phyloP scores from a whole-genome alignment of 805 yeast genomes.

The Jamesozyma rosinii region DNA sequence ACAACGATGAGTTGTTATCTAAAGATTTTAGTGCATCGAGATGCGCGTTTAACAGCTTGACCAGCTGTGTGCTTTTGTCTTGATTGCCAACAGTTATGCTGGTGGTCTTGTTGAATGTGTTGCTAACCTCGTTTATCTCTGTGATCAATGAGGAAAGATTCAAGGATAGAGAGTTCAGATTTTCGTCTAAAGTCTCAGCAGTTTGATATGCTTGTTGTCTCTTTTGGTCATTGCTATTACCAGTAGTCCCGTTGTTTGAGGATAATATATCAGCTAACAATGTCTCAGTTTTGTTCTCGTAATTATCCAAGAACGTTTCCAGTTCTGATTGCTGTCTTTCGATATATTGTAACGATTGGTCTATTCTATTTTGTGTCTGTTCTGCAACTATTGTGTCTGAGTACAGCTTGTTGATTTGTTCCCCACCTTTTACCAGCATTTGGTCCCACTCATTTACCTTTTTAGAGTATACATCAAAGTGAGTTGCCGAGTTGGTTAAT shows the following conservation, averaged over 20 bases:
- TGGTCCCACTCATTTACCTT: constrained; percentile 82
- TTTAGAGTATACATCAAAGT: constrained; percentile 65
- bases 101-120: constrained; percentile 60
- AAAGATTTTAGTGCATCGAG: constrained; percentile 83
- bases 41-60: constrained; percentile 77
- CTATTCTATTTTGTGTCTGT: constrained; percentile 73
- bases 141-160: constrained; percentile 66
- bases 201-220: constrained; percentile 82
- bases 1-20: constrained; percentile 58
- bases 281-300: constrained; percentile 44
- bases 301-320: constrained; percentile 69
- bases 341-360: constrained; percentile 76
- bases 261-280: constrained; percentile 32
- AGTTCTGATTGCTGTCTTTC: constrained; percentile 89
- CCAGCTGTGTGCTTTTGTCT: constrained; percentile 49
- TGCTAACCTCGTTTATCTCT: constrained; percentile 78
- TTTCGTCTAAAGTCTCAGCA: constrained; percentile 78
- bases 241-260: constrained; percentile 17
- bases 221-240: constrained; percentile 55
- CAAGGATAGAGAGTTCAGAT: constrained; percentile 65
- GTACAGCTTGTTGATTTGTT: constrained; percentile 68
- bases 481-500: constrained; percentile 58
- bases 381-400: constrained; percentile 75
- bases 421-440: constrained; percentile 74
- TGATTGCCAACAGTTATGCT: constrained; percentile 28